Conservation (phyloP, 139 green algal genomes). For the Picochlorum sp. region DNA sequence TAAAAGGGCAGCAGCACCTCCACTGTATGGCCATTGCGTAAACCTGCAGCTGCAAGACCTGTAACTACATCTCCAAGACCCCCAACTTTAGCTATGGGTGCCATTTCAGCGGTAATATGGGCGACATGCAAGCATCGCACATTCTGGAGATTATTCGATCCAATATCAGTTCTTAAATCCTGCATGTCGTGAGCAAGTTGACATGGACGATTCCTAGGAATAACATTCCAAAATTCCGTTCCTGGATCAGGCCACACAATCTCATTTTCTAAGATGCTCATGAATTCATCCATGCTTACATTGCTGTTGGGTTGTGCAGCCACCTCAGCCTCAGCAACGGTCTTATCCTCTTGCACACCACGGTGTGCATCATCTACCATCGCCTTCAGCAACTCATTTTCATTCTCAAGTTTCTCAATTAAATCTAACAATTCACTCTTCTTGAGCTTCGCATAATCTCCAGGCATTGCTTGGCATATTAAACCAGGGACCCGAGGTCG, state of each 20-base stretch:
- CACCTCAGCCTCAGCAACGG: no score
- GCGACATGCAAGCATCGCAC: conserved; percentile 69
- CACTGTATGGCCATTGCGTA: conserved; percentile 58
- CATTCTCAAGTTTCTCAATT: no score
- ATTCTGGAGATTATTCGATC: conserved; percentile 13
- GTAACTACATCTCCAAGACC: conserved; percentile 92
- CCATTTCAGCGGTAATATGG: conserved; percentile 89
- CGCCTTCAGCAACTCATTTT: no score
- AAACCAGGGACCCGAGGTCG: no score
- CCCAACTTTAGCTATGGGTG: conserved; percentile 86
- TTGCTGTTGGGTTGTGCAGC: no score
- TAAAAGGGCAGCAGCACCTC: conserved; percentile 80
- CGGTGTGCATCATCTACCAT: no score
- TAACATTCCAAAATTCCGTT: neutral
- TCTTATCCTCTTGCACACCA: no score
- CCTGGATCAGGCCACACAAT: conserved; percentile 29
- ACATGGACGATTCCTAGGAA: neutral
- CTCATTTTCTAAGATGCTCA: conserved; percentile 17
- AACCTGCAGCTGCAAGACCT: conserved; percentile 55
- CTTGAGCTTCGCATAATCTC: no score
- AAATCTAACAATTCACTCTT: no score
- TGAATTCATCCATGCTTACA: neutral
- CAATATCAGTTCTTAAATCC: neutral
- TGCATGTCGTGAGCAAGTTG: neutral
- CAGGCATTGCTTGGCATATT: no score